Evolutionary conservation across 2,329 filamentous ascomycete genomes (phyloP).

Genomic region (Penicillium sp.): DNA sequence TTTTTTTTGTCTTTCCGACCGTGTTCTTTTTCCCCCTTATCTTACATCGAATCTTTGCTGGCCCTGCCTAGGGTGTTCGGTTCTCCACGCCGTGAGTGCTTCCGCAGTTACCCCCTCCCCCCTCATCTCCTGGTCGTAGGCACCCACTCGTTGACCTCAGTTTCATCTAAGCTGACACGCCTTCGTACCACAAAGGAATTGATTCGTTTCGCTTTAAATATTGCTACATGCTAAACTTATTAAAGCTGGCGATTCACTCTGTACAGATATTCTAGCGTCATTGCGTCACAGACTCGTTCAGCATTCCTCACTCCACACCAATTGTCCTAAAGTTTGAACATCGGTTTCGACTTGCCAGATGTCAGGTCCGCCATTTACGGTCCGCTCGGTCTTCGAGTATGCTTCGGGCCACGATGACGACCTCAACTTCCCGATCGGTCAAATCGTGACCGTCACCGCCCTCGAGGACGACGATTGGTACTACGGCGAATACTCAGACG

Average conservation of each 20-base stretch:
- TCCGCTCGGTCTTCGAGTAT: conserved; percentile 96
- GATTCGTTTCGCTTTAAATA: conserved; percentile 16
- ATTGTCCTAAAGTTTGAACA: conserved; percentile 25
- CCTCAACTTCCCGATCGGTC: conserved; percentile 78
- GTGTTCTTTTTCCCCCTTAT: conserved; percentile 3
- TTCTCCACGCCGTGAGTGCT: conserved; percentile 14
- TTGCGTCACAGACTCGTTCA: conserved; percentile 17
- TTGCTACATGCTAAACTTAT: conserved; percentile 23
- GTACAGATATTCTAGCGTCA: conserved; percentile 22
- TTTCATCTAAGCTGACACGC: conserved; percentile 33
- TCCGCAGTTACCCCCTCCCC: conserved; percentile 17
- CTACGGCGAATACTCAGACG: conserved; percentile 79
- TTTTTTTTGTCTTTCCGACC: conserved; percentile 5
- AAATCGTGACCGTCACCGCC: conserved; percentile 91
- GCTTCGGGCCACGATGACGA: conserved; percentile 91
- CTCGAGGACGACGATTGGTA: conserved; percentile 95
- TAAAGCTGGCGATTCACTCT: conserved; percentile 22
- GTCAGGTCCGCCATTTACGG: conserved; percentile 75
- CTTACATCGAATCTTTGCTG: conserved; percentile 11
- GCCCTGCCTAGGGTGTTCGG: conserved; percentile 10
- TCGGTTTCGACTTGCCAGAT: conserved; percentile 53
- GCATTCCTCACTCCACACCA: conserved; percentile 24
- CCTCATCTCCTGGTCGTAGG: conserved; percentile 26
- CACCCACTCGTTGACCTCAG: conserved; percentile 28
- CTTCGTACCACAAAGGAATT: conserved; percentile 24